These are phyloP conservation scores for Cladosporium sp. DNA, from an alignment of 2,329 filamentous ascomycete species.

Conservation along the genomic window DNA sequence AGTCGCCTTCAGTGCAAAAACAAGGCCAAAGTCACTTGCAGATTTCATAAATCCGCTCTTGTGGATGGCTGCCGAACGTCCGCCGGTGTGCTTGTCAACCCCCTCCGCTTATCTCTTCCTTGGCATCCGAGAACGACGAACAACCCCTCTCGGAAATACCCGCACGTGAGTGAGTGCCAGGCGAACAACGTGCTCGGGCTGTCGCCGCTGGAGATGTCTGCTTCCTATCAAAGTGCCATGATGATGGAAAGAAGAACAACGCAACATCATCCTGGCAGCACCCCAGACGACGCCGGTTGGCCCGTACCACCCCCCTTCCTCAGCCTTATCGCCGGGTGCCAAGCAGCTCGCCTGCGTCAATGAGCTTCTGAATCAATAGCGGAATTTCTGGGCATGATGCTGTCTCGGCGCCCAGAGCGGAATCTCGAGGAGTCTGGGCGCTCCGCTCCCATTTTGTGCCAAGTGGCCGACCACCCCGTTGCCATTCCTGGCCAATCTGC, in stretches of 20 bases:
- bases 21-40: neutral
- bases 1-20: neutral
- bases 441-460: constrained; percentile 6
- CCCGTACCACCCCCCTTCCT: neutral
- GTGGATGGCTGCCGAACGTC: neutral
- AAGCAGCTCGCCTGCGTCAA: neutral
- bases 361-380: neutral
- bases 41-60: neutral
- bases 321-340: constrained; percentile 10
- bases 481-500: neutral
- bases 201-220: neutral
- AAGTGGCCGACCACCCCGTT: neutral
- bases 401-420: constrained; percentile 15
- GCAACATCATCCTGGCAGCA: neutral
- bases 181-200: constrained; percentile 5
- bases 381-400: neutral
- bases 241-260: neutral
- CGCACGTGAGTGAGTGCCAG: neutral
- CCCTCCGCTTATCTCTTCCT: neutral
- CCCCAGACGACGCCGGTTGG: neutral
- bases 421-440: neutral
- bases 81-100: neutral
- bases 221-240: neutral
- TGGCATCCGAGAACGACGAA: neutral
- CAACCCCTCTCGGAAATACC: constrained; percentile 8